These are phyloP conservation scores for Myochromella boudieri DNA, from an alignment of 768 basidiomycete species.

Conservation along the genomic window DNA sequence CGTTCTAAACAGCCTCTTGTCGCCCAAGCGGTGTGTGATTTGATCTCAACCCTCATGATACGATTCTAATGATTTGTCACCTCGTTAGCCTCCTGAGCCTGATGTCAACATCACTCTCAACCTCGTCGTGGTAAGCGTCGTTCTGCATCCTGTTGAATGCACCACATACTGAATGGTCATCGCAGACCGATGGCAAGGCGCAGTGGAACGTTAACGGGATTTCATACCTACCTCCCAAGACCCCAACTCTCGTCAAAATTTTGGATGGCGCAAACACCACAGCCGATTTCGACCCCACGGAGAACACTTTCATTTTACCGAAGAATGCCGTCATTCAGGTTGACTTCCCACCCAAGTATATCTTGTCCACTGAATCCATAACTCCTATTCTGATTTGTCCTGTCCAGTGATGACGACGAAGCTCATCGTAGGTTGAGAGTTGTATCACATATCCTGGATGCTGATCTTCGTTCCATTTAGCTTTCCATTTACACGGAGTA, in stretches of 20 bases:
- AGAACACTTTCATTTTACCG: conserved; percentile 40
- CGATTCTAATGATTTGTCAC: not conserved
- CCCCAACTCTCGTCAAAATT: conserved; percentile 31
- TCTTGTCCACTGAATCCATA: not conserved
- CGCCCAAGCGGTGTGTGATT: not conserved
- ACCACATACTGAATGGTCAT: no score
- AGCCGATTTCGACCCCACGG: conserved; percentile 29
- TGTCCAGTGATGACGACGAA: conserved; percentile 24
- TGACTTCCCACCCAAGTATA: conserved; percentile 28
- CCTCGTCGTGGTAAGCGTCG: conserved; percentile 20
- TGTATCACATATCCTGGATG: not conserved
- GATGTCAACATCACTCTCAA: conserved; percentile 26
- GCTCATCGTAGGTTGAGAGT: conserved; percentile 22
- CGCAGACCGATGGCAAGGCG: conserved; percentile 21
- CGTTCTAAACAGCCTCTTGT: not conserved
- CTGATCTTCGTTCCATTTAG: conserved; percentile 4
- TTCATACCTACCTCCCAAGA: conserved; percentile 27
- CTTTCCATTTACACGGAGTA: conserved; percentile 33
- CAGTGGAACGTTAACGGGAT: conserved; percentile 34
- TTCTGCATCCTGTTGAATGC: not conserved
- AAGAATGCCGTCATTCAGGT: conserved; percentile 37
- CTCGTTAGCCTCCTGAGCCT: conserved; percentile 18
- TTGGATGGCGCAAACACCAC: conserved; percentile 30
- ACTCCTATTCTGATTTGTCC: not conserved
- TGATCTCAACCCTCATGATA: not conserved